phyloP scores from a whole-genome alignment of 768 basidiomycete genomes.

The Rhodotorula diobovata region DNA sequence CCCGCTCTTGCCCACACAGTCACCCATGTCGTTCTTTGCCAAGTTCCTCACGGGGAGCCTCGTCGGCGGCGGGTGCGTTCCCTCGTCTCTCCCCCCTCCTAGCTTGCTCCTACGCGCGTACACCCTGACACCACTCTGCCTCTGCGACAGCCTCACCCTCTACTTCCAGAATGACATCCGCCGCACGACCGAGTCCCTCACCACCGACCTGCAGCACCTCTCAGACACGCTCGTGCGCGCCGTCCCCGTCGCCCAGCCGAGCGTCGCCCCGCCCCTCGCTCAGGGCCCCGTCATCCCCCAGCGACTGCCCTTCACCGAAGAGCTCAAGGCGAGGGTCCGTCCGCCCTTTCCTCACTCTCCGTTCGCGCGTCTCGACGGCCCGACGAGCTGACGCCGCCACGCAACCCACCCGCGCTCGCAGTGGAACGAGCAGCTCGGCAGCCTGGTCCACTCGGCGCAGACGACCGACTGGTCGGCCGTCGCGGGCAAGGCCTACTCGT shows the following conservation, averaged over 20 bases:
- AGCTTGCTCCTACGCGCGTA: background rate
- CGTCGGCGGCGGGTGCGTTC: slow-evolving; percentile 15
- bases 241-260: background rate
- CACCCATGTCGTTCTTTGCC: slow-evolving; percentile 32
- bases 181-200: slow-evolving; percentile 1
- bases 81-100: background rate
- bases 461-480: slow-evolving; percentile 9
- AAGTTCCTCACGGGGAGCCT: slow-evolving; percentile 18
- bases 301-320: slow-evolving; percentile 23
- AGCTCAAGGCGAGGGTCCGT: slow-evolving; percentile 27
- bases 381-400: too few relatives aligned
- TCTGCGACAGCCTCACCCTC: background rate
- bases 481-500: background rate
- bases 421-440: slow-evolving; percentile 34
- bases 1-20: background rate
- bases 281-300: slow-evolving; percentile 14
- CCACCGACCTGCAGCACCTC: slow-evolving; percentile 3
- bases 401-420: too few relatives aligned
- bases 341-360: background rate
- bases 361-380: too few relatives aligned
- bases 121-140: background rate
- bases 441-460: slow-evolving; percentile 4
- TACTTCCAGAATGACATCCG: slow-evolving; percentile 26
- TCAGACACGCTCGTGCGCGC: slow-evolving; percentile 14
- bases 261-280: background rate